These are phyloP conservation scores for Ganoderma sinense DNA, from an alignment of 1,284 basidiomycete genomes.

Conservation along the genomic window DNA sequence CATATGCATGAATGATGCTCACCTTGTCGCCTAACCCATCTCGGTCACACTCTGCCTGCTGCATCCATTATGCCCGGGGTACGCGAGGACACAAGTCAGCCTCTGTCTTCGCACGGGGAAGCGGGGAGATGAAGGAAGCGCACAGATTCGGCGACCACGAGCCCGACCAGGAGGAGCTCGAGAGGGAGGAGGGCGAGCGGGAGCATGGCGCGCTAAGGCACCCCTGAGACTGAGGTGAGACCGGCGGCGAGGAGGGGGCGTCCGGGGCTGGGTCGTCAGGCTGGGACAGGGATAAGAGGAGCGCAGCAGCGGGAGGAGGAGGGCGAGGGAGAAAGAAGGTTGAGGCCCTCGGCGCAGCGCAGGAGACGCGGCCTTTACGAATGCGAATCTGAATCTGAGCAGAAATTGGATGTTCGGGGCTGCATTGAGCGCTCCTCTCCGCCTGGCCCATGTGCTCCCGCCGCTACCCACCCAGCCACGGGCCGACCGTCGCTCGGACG, in stretches of 20 bases:
- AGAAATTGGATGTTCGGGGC: background rate
- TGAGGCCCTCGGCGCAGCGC: background rate
- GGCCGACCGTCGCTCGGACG: background rate
- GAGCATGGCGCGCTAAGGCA: conserved; percentile 16
- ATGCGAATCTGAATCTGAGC: background rate
- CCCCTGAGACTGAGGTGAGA: background rate
- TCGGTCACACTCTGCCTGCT: conserved; percentile 8
- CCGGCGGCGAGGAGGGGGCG: background rate
- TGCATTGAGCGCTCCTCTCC: background rate
- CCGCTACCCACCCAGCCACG: background rate
- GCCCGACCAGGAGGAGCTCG: conserved; percentile 18
- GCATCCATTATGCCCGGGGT: background rate
- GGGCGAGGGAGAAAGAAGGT: background rate
- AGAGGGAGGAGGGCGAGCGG: conserved; percentile 16
- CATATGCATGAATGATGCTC: conserved; percentile 4
- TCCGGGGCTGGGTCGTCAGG: background rate
- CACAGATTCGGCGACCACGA: conserved; percentile 22
- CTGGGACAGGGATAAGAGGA: background rate
- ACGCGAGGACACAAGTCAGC: conserved; percentile 3
- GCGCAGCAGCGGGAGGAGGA: background rate
- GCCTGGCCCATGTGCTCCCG: background rate
- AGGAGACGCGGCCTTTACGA: background rate
- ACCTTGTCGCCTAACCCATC: conserved; percentile 23
- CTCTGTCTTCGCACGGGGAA: conserved; percentile 1
- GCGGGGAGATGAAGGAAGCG: conserved; percentile 14